Base-by-base conservation (phyloP, 1,284 basidiomycete species). In the Anthracocystis panici-leucophaei region DNA sequence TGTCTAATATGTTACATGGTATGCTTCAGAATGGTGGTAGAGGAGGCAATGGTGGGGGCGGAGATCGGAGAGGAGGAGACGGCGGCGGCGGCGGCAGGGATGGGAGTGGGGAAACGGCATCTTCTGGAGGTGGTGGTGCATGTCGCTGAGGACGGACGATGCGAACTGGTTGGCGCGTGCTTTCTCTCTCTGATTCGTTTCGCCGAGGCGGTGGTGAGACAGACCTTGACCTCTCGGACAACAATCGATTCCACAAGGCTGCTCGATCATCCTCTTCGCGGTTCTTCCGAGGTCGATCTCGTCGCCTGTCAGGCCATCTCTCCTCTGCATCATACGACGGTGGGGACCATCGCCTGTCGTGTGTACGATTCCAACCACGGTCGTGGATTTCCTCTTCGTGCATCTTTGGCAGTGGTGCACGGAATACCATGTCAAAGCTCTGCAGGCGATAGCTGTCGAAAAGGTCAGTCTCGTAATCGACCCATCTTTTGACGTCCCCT, bases 381-480 rank as follows among this genome's bases (percentile, higher is more conserved):
- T 1, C 16, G 4, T 16, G 25, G 20, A 31, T 2, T 4, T 5
- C 27, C n/a, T 38, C 40, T 31, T 29, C 10, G 52, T 44, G 49
- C 50, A 65, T 45, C 35, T 42, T 40, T n/a, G 58, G 69, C 18
- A 72, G 52, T 12, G 64, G 64, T 29, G 46, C 38, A n/a, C 69
- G 64, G 20, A 21, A 50, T 5, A 51, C 27, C 10, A 55, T 61
- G 55, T 72, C 69, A 38, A 66, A 72, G 46, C 35, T 48, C 23
- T 66, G 59, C 27, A 72, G 55, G 9, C 42, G 58, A 20, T 45
- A 35, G 56, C 69, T 72, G 52, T 72, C 69, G 38, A 72, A 72
- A 0, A 72, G 52, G 25, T 63, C 54, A 6, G 59, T 63, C 10
- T 53, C 33, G 25, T 51, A 72, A 20, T 72, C 64, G 35, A 66